Conservation (phyloP, 108 stramenopile species). For the Cyclotella baltica region DNA sequence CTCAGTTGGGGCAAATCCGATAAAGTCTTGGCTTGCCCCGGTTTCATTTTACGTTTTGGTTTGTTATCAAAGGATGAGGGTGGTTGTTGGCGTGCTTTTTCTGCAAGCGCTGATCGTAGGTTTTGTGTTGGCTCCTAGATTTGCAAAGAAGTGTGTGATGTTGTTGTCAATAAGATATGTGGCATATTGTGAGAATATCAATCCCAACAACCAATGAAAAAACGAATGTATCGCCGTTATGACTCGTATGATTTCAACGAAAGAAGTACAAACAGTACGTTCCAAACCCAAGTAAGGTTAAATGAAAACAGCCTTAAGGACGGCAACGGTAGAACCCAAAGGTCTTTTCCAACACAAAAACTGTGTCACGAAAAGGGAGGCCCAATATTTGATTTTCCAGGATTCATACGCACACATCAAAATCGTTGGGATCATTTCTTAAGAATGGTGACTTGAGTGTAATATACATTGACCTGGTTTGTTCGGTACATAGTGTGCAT, state of each 20-base stretch:
- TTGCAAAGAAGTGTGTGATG: background rate
- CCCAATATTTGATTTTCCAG: constrained; percentile 39
- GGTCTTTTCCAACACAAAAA: constrained; percentile 27
- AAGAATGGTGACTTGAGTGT: constrained; percentile 15
- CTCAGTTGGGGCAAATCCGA: constrained; percentile 85
- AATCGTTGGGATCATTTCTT: background rate
- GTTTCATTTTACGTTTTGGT: constrained; percentile 78
- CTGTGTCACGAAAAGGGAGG: constrained; percentile 14
- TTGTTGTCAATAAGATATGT: too few relatives aligned
- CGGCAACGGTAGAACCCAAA: constrained; percentile 40
- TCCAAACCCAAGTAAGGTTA: constrained; percentile 26
- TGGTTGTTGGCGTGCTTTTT: constrained; percentile 70
- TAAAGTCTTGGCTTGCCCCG: constrained; percentile 86
- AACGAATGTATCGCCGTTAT: constrained; percentile 65
- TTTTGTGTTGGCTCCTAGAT: constrained; percentile 67
- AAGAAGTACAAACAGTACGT: constrained; percentile 66
- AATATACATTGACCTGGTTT: constrained; percentile 57
- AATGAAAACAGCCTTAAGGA: constrained; percentile 72
- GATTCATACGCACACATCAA: constrained; percentile 49
- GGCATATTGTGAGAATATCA: background rate
- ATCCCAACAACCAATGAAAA: constrained; percentile 10
- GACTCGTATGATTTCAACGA: constrained; percentile 74
- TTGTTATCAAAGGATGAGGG: constrained; percentile 41
- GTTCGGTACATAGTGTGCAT: background rate
- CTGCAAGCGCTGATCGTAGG: constrained; percentile 79